phyloP scores from a whole-genome alignment of 352 stramenopile species.

The Globisporangium alternatum region DNA sequence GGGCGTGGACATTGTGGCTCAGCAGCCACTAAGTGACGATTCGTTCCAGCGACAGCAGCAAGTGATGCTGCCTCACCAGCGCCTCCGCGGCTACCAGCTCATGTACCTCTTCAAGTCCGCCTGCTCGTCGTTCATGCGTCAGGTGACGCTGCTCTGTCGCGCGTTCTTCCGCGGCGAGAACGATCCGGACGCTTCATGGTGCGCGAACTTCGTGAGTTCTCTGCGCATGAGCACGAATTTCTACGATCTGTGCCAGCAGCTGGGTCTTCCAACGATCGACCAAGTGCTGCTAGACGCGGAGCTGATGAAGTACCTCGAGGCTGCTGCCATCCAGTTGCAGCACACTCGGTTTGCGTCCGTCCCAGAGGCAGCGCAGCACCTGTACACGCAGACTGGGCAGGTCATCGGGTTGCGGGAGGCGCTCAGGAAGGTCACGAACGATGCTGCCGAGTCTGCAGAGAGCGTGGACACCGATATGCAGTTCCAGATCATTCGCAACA shows the following conservation, averaged over 20 bases:
- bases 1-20: conserved; percentile 33
- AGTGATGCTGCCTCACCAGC: conserved; percentile 21
- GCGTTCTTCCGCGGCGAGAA: conserved; percentile 77
- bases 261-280: conserved; percentile 57
- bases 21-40: conserved; percentile 11
- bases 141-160: conserved; percentile 72
- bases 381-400: conserved; percentile 57
- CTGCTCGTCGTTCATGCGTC: conserved; percentile 67
- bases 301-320: conserved; percentile 54
- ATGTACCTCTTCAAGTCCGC: conserved; percentile 75
- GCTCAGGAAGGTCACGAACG: conserved; percentile 25
- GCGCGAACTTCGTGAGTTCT: conserved; percentile 77
- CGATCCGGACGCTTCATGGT: conserved; percentile 70
- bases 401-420: conserved; percentile 40
- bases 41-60: conserved; percentile 3
- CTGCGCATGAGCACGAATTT: conserved; percentile 74
- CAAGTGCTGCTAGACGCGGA: conserved; percentile 49
- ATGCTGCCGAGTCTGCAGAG: not conserved
- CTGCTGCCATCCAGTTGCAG: conserved; percentile 51
- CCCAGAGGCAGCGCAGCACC: conserved; percentile 39
- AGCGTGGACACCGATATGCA: conserved; percentile 13
- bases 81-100: conserved; percentile 50
- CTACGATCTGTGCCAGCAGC: conserved; percentile 70
- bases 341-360: conserved; percentile 42
- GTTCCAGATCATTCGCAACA: conserved; percentile 34